A percentile compares a stretch with the other conserved stretches of the same genome.
Conservation (phyloP, 2,329 filamentous ascomycete species). For the Apiospora aurea region DNA sequence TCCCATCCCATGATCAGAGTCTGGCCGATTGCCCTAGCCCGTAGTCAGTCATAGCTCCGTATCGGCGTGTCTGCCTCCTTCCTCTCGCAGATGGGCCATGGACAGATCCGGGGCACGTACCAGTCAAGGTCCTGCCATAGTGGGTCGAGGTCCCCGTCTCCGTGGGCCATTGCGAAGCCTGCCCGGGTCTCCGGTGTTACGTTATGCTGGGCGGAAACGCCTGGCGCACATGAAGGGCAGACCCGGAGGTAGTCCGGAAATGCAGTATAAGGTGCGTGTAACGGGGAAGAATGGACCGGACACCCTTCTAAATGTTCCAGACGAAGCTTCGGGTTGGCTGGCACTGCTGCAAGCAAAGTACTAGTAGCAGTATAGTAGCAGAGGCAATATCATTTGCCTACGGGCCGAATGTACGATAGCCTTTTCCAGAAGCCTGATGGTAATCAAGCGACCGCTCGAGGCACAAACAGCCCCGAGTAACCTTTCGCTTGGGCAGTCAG, state of each 20-base stretch:
- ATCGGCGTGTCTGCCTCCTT: constrained; percentile 25
- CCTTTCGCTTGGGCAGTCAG: constrained; percentile 13
- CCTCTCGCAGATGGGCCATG: constrained; percentile 1
- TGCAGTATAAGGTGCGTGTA: not conserved
- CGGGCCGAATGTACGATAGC: constrained; percentile 14
- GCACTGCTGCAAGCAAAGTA: not conserved
- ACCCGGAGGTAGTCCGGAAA: constrained; percentile 3
- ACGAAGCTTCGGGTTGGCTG: constrained; percentile 7
- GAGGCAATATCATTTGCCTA: not conserved
- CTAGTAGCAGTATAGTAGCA: not conserved
- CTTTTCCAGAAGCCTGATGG: not conserved
- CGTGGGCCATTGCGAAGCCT: constrained; percentile 42
- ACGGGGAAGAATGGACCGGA: not conserved
- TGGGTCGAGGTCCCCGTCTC: constrained; percentile 61
- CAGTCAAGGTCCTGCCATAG: constrained; percentile 80
- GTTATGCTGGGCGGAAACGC: constrained; percentile 35
- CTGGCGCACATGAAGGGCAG: constrained; percentile 24
- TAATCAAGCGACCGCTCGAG: not conserved
- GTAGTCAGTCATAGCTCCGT: constrained; percentile 37
- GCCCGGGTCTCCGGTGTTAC: constrained; percentile 37
- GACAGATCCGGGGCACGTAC: constrained; percentile 55
- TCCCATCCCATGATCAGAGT: constrained; percentile 87
- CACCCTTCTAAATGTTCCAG: not conserved
- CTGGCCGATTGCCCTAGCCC: constrained; percentile 72
- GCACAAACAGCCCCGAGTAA: not conserved